These are phyloP conservation scores for Barnettozyma wickerhamii DNA, from an alignment of 805 yeast species.

Conservation along the genomic window DNA sequence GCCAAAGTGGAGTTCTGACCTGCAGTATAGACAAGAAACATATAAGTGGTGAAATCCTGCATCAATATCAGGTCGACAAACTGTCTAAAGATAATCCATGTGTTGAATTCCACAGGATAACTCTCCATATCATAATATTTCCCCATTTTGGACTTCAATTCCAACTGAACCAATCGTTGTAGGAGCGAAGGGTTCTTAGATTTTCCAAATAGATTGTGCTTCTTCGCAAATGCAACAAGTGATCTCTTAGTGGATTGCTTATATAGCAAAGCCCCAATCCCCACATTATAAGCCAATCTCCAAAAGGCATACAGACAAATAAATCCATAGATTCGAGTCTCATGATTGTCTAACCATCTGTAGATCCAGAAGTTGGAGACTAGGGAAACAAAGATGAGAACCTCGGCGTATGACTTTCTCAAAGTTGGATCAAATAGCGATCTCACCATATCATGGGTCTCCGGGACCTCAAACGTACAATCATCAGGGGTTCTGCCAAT, in stretches of 20 bases:
- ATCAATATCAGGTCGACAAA: conserved; percentile 76
- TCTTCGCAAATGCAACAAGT: conserved; percentile 49
- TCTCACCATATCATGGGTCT: conserved; percentile 80
- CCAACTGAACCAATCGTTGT: conserved; percentile 41
- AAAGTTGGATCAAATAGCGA: conserved; percentile 75
- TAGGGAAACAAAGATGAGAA: conserved; percentile 48
- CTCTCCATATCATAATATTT: conserved; percentile 30
- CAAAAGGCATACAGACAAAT: conserved; percentile 61
- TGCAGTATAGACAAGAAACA: conserved; percentile 47
- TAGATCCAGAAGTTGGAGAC: conserved; percentile 32
- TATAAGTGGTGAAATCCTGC: conserved; percentile 78
- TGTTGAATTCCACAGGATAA: conserved; percentile 71
- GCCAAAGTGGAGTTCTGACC: conserved; percentile 31
- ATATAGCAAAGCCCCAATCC: conserved; percentile 68
- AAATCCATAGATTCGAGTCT: conserved; percentile 30
- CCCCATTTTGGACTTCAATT: conserved; percentile 44
- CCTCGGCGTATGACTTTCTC: conserved; percentile 62
- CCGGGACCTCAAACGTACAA: conserved; percentile 31
- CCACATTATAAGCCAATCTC: conserved; percentile 72
- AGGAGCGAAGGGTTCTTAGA: conserved; percentile 28
- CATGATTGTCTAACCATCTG: conserved; percentile 21
- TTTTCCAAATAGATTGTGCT: conserved; percentile 40
- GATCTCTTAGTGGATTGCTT: conserved; percentile 58
- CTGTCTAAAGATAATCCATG: conserved; percentile 78
- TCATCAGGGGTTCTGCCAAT: conserved; percentile 29